Conservation (phyloP, 768 basidiomycete genomes). For the Lactarius evosmus region DNA sequence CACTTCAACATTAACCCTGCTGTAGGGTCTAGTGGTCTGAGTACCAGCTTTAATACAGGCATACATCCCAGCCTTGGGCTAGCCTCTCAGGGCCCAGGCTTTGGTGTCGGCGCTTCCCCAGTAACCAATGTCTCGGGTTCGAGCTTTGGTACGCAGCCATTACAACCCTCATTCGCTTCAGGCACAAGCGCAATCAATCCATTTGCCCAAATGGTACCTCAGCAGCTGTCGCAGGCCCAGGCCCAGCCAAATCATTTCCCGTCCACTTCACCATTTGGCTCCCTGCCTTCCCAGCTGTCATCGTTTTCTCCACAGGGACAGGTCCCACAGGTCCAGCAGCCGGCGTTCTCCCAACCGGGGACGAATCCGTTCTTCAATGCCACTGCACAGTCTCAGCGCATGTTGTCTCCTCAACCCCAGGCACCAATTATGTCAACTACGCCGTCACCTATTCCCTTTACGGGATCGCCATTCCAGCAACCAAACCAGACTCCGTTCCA, state of each 20-base stretch:
- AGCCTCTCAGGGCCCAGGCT: constrained; percentile 25
- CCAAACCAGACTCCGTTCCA: constrained; percentile 25
- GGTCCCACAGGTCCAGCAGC: constrained; percentile 27
- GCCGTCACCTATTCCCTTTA: constrained; percentile 23
- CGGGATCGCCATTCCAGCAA: constrained; percentile 27
- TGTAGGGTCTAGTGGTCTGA: constrained; percentile 28
- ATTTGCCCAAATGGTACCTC: constrained; percentile 25
- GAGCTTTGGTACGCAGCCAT: neutral
- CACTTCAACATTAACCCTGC: constrained; percentile 23
- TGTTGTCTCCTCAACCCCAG: constrained; percentile 32
- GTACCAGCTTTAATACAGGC: constrained; percentile 7
- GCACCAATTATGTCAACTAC: constrained; percentile 25
- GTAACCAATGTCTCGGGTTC: constrained; percentile 25
- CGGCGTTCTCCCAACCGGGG: constrained; percentile 6
- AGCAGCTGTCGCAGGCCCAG: constrained; percentile 29
- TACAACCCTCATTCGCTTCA: constrained; percentile 9
- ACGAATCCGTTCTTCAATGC: constrained; percentile 28
- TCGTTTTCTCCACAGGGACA: constrained; percentile 31
- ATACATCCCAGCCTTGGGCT: constrained; percentile 26
- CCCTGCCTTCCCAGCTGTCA: constrained; percentile 33
- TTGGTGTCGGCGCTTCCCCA: constrained; percentile 15
- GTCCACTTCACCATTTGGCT: constrained; percentile 19
- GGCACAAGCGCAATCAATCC: constrained; percentile 13
- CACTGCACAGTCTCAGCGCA: constrained; percentile 35
- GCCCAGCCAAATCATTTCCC: constrained; percentile 25